These are phyloP conservation scores for Penicillium sp. DNA, from an alignment of 2,329 filamentous ascomycete genomes.

Conservation along the genomic window DNA sequence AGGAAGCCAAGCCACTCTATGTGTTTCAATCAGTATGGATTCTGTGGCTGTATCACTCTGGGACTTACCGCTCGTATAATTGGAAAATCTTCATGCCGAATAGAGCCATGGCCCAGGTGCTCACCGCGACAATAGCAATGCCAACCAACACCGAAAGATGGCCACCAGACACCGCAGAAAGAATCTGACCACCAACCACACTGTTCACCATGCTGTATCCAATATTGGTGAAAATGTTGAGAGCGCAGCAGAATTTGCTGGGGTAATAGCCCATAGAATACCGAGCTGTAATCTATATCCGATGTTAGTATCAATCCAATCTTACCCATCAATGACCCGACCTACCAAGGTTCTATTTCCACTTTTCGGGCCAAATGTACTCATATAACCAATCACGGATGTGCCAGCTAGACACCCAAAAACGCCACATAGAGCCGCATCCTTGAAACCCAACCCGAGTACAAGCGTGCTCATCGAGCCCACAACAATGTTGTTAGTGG, in stretches of 20 bases:
- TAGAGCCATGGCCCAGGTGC: slow-evolving; percentile 38
- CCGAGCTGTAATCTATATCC: slow-evolving; percentile 39
- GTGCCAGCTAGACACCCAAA: slow-evolving; percentile 40
- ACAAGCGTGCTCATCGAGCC: slow-evolving; percentile 47
- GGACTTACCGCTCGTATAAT: slow-evolving; percentile 44
- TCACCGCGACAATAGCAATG: slow-evolving; percentile 39
- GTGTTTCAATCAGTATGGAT: neutral
- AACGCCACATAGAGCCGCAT: slow-evolving; percentile 41
- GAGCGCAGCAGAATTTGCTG: slow-evolving; percentile 40
- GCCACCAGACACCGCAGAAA: slow-evolving; percentile 43
- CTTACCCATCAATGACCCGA: neutral
- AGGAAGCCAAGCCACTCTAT: slow-evolving; percentile 44
- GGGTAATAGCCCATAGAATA: slow-evolving; percentile 50
- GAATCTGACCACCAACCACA: slow-evolving; percentile 47
- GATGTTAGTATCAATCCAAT: slow-evolving; percentile 10
- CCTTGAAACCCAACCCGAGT: slow-evolving; percentile 42
- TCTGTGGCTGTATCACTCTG: neutral
- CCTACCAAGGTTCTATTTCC: slow-evolving; percentile 47
- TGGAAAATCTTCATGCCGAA: slow-evolving; percentile 48
- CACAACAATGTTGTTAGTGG: slow-evolving; percentile 44
- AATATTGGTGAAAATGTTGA: slow-evolving; percentile 47
- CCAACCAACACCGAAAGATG: slow-evolving; percentile 42
- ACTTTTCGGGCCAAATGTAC: slow-evolving; percentile 44
- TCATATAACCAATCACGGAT: slow-evolving; percentile 43
- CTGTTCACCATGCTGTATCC: slow-evolving; percentile 48